These are phyloP conservation scores for Phytophthora capsici DNA, from an alignment of 352 stramenopile species.

Conservation along the genomic window DNA sequence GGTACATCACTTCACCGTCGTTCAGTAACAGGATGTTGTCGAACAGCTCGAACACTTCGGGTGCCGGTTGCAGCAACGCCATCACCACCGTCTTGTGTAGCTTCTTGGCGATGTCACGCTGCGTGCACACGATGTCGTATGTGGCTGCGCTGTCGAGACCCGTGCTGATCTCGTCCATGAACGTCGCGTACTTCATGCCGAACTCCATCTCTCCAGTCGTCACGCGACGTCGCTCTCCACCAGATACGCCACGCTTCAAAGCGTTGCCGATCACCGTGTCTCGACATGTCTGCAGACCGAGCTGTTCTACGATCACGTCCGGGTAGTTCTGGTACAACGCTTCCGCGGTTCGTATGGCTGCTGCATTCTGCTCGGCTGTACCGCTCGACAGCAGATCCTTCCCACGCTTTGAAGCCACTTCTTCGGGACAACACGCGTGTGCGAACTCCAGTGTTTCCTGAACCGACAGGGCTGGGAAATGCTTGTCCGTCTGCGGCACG, in stretches of 20 bases:
- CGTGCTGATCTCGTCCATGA: slow-evolving; percentile 90
- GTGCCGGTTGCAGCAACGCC: slow-evolving; percentile 84
- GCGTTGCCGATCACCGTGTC: slow-evolving; percentile 43
- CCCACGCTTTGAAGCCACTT: slow-evolving; percentile 62
- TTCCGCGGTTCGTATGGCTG: slow-evolving; percentile 6
- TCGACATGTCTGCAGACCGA: slow-evolving; percentile 35
- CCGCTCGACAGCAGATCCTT: slow-evolving; percentile 44
- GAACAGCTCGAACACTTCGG: slow-evolving; percentile 92
- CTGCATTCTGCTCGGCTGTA: slow-evolving; percentile 20
- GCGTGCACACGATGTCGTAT: slow-evolving; percentile 81
- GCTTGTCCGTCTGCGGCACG: slow-evolving; percentile 35
- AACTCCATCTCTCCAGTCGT: slow-evolving; percentile 42
- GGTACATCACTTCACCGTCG: slow-evolving; percentile 56
- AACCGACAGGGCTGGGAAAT: slow-evolving; percentile 33
- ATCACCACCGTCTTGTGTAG: slow-evolving; percentile 60
- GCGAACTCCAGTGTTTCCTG: slow-evolving; percentile 45
- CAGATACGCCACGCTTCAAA: slow-evolving; percentile 49
- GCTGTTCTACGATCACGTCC: slow-evolving; percentile 26
- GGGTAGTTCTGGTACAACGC: slow-evolving; percentile 33
- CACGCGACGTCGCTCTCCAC: slow-evolving; percentile 71
- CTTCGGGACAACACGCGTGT: slow-evolving; percentile 23
- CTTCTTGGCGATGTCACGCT: slow-evolving; percentile 44
- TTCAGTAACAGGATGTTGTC: slow-evolving; percentile 80
- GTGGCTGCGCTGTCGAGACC: slow-evolving; percentile 89
- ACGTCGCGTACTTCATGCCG: slow-evolving; percentile 57